Evolutionary conservation across 2,329 filamentous ascomycete species (phyloP).

Genomic region (Fusarium dlaminii): DNA sequence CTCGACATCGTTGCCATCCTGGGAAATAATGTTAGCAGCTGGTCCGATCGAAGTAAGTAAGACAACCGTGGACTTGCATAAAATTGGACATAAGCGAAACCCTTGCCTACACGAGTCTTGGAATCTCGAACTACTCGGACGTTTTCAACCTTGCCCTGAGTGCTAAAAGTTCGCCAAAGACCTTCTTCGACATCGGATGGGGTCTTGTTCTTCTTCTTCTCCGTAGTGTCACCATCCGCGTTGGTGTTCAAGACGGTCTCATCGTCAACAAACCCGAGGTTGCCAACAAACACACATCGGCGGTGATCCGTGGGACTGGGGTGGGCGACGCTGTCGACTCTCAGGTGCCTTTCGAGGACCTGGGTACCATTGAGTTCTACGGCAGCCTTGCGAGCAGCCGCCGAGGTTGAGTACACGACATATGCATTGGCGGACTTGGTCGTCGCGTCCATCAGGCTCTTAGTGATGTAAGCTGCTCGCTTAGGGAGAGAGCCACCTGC

Average conservation of each 20-base stretch:
- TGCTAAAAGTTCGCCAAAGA: conserved; percentile 82
- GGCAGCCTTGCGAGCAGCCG: conserved; percentile 80
- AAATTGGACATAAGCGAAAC: conserved; percentile 98
- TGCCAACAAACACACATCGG: conserved; percentile 95
- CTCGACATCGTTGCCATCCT: conserved; percentile 88
- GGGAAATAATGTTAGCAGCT: conserved; percentile 13
- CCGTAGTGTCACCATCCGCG: conserved; percentile 71
- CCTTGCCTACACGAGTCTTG: conserved; percentile 92
- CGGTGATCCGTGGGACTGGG: conserved; percentile 84
- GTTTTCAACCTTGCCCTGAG: conserved; percentile 84
- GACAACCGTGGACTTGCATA: conserved; percentile 59
- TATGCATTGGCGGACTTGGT: conserved; percentile 96
- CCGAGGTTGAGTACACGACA: conserved; percentile 81
- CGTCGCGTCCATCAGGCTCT: conserved; percentile 88
- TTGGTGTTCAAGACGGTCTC: conserved; percentile 76
- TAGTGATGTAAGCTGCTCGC: conserved; percentile 92
- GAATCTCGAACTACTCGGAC: conserved; percentile 92
- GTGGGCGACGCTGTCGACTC: conserved; percentile 91
- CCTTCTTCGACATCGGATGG: conserved; percentile 93
- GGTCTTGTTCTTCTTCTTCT: conserved; percentile 77
- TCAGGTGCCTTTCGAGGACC: conserved; percentile 86
- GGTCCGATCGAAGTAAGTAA: neutral
- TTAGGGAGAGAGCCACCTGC: conserved; percentile 81
- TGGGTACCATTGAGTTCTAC: conserved; percentile 83
- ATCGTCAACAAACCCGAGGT: conserved; percentile 94